Conservation (phyloP, 2,329 filamentous ascomycete genomes). For the Colletotrichum truncatum region DNA sequence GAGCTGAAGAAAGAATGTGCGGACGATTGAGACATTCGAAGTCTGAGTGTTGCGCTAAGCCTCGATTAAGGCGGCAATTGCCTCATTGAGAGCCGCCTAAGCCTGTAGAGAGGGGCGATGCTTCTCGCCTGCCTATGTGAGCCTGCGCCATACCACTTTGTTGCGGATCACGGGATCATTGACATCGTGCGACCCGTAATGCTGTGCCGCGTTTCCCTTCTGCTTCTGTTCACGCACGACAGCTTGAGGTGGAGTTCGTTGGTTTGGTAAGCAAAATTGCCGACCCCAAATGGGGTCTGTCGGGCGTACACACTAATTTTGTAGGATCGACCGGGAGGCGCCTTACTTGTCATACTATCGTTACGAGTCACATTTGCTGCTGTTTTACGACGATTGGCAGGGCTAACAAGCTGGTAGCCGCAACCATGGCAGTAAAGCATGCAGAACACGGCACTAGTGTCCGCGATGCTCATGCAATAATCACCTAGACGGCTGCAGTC, state of each 20-base stretch:
- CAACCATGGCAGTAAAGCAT: no score
- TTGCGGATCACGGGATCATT: not conserved
- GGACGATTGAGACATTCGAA: not conserved
- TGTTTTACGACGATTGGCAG: no score
- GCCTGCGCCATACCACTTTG: not conserved
- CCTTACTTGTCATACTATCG: no score
- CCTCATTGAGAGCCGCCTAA: not conserved
- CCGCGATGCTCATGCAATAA: not conserved
- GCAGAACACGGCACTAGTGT: no score
- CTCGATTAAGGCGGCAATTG: not conserved
- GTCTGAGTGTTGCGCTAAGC: not conserved
- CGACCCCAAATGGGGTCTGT: no score
- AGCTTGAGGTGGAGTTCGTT: no score
- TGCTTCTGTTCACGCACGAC: not conserved
- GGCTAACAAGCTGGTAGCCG: no score
- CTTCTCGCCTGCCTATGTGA: not conserved
- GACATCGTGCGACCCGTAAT: not conserved
- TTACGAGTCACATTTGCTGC: no score
- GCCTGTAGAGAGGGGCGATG: not conserved
- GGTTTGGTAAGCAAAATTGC: no score
- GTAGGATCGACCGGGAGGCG: no score
- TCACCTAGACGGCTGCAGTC: slow-evolving; percentile 6
- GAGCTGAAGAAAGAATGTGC: not conserved
- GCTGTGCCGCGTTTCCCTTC: not conserved
- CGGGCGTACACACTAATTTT: no score